Evolutionary conservation across 2,329 filamentous ascomycete genomes (phyloP), one percentile per base, ranked within the genome.

Genomic region (Colletotrichum sp.): DNA sequence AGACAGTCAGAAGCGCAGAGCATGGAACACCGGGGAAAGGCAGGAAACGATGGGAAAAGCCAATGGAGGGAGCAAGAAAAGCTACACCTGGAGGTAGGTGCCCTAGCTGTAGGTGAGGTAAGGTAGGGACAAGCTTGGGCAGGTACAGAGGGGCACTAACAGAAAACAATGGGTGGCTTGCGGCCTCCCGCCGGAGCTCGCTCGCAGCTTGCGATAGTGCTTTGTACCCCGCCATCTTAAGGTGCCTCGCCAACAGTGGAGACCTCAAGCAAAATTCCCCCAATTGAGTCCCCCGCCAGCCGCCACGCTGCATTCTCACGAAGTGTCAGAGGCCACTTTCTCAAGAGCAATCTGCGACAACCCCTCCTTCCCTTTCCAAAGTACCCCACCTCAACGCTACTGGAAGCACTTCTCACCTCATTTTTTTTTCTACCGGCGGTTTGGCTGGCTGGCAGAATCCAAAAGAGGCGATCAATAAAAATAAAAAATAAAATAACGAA

Each of bases 281-380:
- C 73, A 76, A 76, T 76, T 29, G 64, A 57, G 64, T 68, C 32
- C 52, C 64, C 34, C 36, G 57, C 64, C 59, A 69, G 55, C 63
- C 64, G 73, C 70, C 73, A 73, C 70, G 73, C 73, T 32, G 70
- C 70, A 63, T 75, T 73, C 70, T 64, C 64, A 27, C 44, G 69
- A 19, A 55, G 63, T 75, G 69, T 68, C 69, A 75, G 69, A 72
- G 64, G 64, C 64, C 29, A 59, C 27, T 73, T 73, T 44, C 63
- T n/a, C 64, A 65, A 73, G 65, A 59, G 70, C 65, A 73, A 73
- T 64, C 65, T 76, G 73, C 70, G 73, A 76, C 70, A 73, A 73
- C 73, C 73, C 73, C 73, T 76, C 73, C 73, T 75, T 75, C 63
- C 62, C 36, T 66, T n/a, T 27, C 32, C 59, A 73, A 65, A 52